Evolutionary conservation across 345 rosid genomes (phyloP).

Genomic region (Isatis tinctoria): DNA sequence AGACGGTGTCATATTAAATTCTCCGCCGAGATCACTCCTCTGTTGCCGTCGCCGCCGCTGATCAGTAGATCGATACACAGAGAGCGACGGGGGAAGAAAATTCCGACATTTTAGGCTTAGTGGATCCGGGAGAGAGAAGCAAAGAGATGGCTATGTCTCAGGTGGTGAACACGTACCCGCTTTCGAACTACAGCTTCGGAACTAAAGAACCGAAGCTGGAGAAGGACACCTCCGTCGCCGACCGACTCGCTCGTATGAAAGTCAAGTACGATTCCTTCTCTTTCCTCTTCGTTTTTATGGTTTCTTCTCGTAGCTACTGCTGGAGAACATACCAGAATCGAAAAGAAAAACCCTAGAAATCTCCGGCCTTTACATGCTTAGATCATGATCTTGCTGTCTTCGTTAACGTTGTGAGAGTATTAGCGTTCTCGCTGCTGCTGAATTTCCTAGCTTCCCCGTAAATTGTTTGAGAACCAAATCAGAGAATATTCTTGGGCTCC

Average conservation of each 20-base stretch:
- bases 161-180: conserved; percentile 87
- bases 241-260: conserved; percentile 99
- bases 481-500: background rate
- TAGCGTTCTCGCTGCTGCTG: background rate
- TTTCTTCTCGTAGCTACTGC: background rate
- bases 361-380: background rate
- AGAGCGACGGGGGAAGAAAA: background rate
- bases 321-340: background rate
- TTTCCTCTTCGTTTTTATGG: background rate
- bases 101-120: background rate
- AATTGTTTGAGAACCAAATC: background rate
- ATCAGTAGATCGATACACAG: background rate
- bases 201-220: conserved; percentile 97
- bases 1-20: background rate
- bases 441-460: background rate
- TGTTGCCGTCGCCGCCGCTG: conserved; percentile 6
- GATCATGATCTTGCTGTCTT: conserved; percentile 17
- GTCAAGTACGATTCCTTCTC: conserved; percentile 51
- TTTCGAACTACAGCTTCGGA: conserved; percentile 91
- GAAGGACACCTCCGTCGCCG: conserved; percentile 93
- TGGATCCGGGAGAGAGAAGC: background rate
- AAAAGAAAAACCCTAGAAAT: conserved; percentile 52
- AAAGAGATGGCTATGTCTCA: conserved; percentile 62
- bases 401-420: background rate
- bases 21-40: conserved; percentile 2